Percentiles rank a stretch among this genome's conserved stretches.
Conservation (phyloP, 2,329 filamentous ascomycete genomes). For the Penicillium sp. region DNA sequence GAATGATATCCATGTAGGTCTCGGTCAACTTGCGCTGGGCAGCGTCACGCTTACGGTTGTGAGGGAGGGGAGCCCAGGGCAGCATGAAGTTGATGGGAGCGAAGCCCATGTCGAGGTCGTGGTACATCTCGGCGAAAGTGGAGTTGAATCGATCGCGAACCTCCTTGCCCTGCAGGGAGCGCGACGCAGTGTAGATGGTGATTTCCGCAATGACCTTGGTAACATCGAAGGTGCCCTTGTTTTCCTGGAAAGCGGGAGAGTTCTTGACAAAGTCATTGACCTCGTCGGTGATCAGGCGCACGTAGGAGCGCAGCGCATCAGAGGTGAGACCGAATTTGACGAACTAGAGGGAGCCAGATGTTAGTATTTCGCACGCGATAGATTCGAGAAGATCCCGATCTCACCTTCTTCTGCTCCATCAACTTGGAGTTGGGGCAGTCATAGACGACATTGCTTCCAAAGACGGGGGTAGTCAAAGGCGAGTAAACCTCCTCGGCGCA, state of each 20-base stretch:
- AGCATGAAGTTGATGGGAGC: slow-evolving; percentile 87
- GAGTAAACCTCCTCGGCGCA: slow-evolving; percentile 90
- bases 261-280: slow-evolving; percentile 72
- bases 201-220: slow-evolving; percentile 78
- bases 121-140: slow-evolving; percentile 78
- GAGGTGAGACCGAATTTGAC: slow-evolving; percentile 66
- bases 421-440: slow-evolving; percentile 89
- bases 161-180: slow-evolving; percentile 80
- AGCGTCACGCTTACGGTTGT: slow-evolving; percentile 77
- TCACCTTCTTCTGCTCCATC: slow-evolving; percentile 94
- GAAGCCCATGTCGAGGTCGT: slow-evolving; percentile 89
- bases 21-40: slow-evolving; percentile 80
- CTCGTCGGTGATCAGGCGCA: slow-evolving; percentile 75
- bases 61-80: slow-evolving; percentile 85
- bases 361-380: not conserved
- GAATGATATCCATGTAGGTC: slow-evolving; percentile 80
- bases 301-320: slow-evolving; percentile 68
- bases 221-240: slow-evolving; percentile 70
- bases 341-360: slow-evolving; percentile 44
- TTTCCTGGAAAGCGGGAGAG: slow-evolving; percentile 65
- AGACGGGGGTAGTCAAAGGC: slow-evolving; percentile 69
- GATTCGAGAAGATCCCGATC: slow-evolving; percentile 13
- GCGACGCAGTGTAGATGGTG: slow-evolving; percentile 86
- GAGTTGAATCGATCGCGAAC: slow-evolving; percentile 79
- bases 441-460: slow-evolving; percentile 85